Base-by-base conservation (phyloP, 257 asterid species). In the Jacaranda copaia region DNA sequence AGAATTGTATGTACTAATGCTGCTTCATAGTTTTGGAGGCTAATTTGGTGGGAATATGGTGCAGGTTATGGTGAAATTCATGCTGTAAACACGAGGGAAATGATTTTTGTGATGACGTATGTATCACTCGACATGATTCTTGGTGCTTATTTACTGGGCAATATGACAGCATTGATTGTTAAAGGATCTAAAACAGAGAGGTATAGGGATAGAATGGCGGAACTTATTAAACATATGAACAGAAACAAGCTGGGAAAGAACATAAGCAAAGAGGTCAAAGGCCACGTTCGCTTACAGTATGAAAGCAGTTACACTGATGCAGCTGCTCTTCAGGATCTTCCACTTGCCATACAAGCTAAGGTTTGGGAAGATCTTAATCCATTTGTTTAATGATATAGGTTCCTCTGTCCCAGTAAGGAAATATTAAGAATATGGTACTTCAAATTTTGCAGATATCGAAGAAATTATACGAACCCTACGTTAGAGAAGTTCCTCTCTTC, bases 41-140 rank as follows among this genome's bases (percentile, higher is more conserved):
- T 40, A 13, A 45, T 48, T 10, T 15, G 6, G 32, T 7, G 48
- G 46, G 15, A 38, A 0, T n/a, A 38, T 60, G 74, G 15, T 74
- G 66, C 87, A 88, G 94, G 94, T 63, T 89, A 88, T 75, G 93
- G 95, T 51, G 96, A 91, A n/a, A 87, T 89, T 35, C 95, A 91
- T 82, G 95, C 92, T 4, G 93, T 88, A 53, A 91, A 91, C 70
- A 11, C 79, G 7, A 84, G 91, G 80, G 97, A 91, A 82, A 91
- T 91, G 97, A 91, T 91, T 74, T 91, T 91, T 66, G 91, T 91
- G 66, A 91, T 91, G 97, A 49, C 85, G 62, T 91, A 86, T 70
- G 91, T 89, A 55, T 91, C 97, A 32, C 77, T 91, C 1, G 97
- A 91, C 88, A 91, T 91, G 97, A 88, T 91, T 74, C 88, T 91